A percentile compares a stretch with the other conserved stretches of the same genome.
These are phyloP conservation scores for Rhodosporidiobolus odoratus DNA, from an alignment of 768 basidiomycete species.

Conservation along the genomic window DNA sequence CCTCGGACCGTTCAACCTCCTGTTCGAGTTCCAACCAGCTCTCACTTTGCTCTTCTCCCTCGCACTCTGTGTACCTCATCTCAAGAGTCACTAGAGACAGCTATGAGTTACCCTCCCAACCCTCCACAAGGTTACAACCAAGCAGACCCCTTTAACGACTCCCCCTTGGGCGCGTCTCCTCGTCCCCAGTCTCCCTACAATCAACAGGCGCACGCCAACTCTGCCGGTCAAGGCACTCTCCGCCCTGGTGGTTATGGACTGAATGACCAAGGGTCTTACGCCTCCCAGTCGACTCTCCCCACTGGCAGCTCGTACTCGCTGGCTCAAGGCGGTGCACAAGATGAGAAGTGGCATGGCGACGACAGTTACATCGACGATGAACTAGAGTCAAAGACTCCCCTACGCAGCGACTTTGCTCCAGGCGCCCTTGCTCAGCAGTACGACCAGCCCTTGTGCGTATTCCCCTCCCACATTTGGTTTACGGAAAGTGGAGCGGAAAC, in stretches of 20 bases:
- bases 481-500: too few relatives aligned
- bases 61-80: not conserved
- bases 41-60: not conserved
- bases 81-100: not conserved
- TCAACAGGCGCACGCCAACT: not conserved
- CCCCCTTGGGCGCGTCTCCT: constrained; percentile 15
- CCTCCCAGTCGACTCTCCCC: constrained; percentile 23
- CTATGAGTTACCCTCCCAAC: not conserved
- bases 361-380: constrained; percentile 17
- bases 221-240: not conserved
- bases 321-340: too few relatives aligned
- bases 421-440: constrained; percentile 1
- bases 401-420: constrained; percentile 7
- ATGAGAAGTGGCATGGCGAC: constrained; percentile 22
- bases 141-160: constrained; percentile 18
- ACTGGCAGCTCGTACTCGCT: constrained; percentile 29
- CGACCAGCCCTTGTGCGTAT: constrained; percentile 27
- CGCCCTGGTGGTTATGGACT: too few relatives aligned
- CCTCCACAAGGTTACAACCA: not conserved
- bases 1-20: not conserved
- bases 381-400: constrained; percentile 24
- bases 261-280: too few relatives aligned
- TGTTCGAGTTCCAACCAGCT: not conserved
- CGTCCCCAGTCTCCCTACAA: not conserved
- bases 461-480: not conserved